Percentiles rank a stretch among this genome's conserved stretches.
Evolutionary conservation across 2,329 filamentous ascomycete genomes (phyloP).

Genomic region (Ramichloridium luteum): DNA sequence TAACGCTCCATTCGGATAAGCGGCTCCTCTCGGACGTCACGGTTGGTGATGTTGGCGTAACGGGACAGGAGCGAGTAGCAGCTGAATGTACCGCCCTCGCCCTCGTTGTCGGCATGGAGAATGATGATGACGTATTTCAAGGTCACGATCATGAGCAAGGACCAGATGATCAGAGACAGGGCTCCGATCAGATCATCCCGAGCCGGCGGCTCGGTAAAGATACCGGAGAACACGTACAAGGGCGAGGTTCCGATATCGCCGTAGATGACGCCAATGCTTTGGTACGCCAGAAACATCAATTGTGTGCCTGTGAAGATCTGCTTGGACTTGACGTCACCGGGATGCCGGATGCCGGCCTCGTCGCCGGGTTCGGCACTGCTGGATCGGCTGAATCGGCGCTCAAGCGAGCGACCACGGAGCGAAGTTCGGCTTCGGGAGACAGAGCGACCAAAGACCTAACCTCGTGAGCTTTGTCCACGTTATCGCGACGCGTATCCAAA

Average conservation of each 20-base stretch:
- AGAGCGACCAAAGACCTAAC: slow-evolving; percentile 10
- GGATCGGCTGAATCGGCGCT: too few species aligned
- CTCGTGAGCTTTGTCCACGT: background rate
- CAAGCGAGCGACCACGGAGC: slow-evolving; percentile 6
- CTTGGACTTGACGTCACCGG: slow-evolving; percentile 18
- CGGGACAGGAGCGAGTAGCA: slow-evolving; percentile 53
- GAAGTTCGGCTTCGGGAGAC: slow-evolving; percentile 8
- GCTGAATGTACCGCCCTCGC: slow-evolving; percentile 58
- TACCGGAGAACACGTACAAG: slow-evolving; percentile 61
- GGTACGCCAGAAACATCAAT: slow-evolving; percentile 44
- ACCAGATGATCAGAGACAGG: slow-evolving; percentile 58
- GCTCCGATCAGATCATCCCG: slow-evolving; percentile 51
- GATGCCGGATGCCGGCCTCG: slow-evolving; percentile 15
- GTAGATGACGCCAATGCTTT: slow-evolving; percentile 55
- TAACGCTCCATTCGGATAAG: slow-evolving; percentile 49
- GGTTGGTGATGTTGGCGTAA: slow-evolving; percentile 48
- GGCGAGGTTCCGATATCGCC: slow-evolving; percentile 56
- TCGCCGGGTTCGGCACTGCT: slow-evolving; percentile 13
- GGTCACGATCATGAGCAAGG: slow-evolving; percentile 55
- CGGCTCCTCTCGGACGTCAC: slow-evolving; percentile 45
- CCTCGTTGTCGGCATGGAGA: slow-evolving; percentile 55
- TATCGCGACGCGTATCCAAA: background rate
- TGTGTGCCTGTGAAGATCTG: slow-evolving; percentile 23
- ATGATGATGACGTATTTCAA: slow-evolving; percentile 58
- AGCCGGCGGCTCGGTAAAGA: slow-evolving; percentile 43